phyloP scores from a whole-genome alignment of 2,329 filamentous ascomycete species.

The Xylariaceae sp. region DNA sequence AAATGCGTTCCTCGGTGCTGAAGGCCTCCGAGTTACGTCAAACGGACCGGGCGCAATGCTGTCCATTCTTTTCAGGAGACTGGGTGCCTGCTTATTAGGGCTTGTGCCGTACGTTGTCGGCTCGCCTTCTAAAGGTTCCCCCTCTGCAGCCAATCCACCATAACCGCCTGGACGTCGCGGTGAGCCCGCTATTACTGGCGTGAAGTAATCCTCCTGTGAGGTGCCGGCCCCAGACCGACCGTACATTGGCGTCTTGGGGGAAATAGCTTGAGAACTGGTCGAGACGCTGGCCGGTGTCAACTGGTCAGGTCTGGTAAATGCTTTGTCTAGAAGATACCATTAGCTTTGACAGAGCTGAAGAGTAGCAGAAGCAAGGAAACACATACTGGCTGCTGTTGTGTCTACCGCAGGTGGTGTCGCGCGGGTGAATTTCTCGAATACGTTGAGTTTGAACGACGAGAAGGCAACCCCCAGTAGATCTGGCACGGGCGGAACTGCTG shows the following conservation, averaged over 20 bases:
- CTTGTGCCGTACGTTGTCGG: slow-evolving; percentile 43
- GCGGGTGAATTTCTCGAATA: slow-evolving; percentile 39
- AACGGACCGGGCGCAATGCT: slow-evolving; percentile 63
- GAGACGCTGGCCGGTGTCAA: slow-evolving; percentile 59
- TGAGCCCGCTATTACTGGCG: slow-evolving; percentile 40
- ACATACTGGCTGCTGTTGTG: slow-evolving; percentile 52
- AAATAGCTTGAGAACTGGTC: slow-evolving; percentile 54
- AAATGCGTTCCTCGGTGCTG: slow-evolving; percentile 31
- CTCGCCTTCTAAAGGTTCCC: slow-evolving; percentile 34
- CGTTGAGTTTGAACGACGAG: slow-evolving; percentile 32
- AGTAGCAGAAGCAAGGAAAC: background rate
- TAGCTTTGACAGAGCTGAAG: slow-evolving; percentile 29
- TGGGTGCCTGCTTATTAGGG: slow-evolving; percentile 38
- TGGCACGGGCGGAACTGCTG: slow-evolving; percentile 23
- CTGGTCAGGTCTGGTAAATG: slow-evolving; percentile 50
- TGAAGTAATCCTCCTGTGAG: slow-evolving; percentile 41
- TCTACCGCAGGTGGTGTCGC: slow-evolving; percentile 50
- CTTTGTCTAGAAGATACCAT: slow-evolving; percentile 52
- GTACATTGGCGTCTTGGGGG: slow-evolving; percentile 55
- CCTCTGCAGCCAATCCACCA: slow-evolving; percentile 40
- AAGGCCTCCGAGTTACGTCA: slow-evolving; percentile 39
- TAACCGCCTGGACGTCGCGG: slow-evolving; percentile 45
- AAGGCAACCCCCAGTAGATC: slow-evolving; percentile 33
- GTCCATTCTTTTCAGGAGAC: slow-evolving; percentile 57
- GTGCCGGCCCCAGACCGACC: slow-evolving; percentile 39